Evolutionary conservation across 1,139 yeast genomes (phyloP).

Genomic region (Debaryomycetaceae sp.): DNA sequence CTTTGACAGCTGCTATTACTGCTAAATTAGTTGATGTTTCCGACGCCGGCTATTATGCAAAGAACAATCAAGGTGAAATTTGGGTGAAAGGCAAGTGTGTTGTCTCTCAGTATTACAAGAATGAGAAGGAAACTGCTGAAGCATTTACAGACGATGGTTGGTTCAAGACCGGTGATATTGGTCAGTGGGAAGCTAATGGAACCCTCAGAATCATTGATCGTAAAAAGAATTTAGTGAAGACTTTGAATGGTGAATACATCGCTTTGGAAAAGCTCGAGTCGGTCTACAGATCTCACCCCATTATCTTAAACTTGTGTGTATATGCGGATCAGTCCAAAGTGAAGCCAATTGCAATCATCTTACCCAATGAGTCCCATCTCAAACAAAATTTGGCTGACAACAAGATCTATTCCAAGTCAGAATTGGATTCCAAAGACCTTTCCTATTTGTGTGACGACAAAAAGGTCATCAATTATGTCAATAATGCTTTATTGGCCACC

Average conservation of each 20-base stretch:
- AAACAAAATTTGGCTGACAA: conserved; percentile 54
- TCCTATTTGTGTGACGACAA: conserved; percentile 48
- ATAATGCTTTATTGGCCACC: conserved; percentile 61
- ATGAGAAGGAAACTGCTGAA: conserved; percentile 73
- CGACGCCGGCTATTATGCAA: conserved; percentile 90
- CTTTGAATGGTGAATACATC: conserved; percentile 94
- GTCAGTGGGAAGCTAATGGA: conserved; percentile 85
- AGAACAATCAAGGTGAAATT: conserved; percentile 91
- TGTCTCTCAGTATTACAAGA: conserved; percentile 74
- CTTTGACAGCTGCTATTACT: conserved; percentile 77
- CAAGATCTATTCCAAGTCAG: conserved; percentile 42
- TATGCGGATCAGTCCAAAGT: conserved; percentile 85
- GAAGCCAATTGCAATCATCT: conserved; percentile 88
- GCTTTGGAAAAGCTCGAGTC: conserved; percentile 93
- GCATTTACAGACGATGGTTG: conserved; percentile 86
- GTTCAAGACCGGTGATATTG: conserved; percentile 98
- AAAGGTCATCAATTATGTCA: conserved; percentile 54
- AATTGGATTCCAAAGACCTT: conserved; percentile 51
- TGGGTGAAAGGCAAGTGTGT: conserved; percentile 74
- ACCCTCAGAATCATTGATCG: conserved; percentile 85
- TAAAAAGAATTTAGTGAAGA: conserved; percentile 93
- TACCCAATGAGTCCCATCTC: conserved; percentile 72
- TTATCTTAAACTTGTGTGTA: conserved; percentile 80
- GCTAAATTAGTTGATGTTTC: conserved; percentile 87
- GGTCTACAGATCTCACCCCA: conserved; percentile 75